These are phyloP conservation scores for Quercus engelmannii DNA, from an alignment of 306 rosid species.

Conservation along the genomic window DNA sequence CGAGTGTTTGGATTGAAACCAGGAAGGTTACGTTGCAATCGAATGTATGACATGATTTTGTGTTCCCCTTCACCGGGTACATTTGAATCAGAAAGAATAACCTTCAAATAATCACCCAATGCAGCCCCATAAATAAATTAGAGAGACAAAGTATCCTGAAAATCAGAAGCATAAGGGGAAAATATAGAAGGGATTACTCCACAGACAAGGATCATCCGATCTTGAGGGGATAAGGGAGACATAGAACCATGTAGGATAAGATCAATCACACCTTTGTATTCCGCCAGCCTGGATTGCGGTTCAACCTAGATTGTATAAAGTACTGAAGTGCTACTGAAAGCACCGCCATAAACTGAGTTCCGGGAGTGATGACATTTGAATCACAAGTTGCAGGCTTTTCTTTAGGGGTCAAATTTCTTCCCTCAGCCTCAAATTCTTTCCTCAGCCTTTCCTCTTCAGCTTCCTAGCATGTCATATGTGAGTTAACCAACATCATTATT, in stretches of 20 bases:
- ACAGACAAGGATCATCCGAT: slow-evolving; percentile 32
- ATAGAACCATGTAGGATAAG: slow-evolving; percentile 20
- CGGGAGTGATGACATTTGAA: slow-evolving; percentile 93
- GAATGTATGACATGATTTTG: slow-evolving; percentile 85
- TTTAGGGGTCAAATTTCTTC: slow-evolving; percentile 46
- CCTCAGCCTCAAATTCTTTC: slow-evolving; percentile 68
- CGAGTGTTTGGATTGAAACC: slow-evolving; percentile 87
- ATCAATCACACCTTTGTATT: slow-evolving; percentile 64
- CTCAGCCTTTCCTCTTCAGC: slow-evolving; percentile 87
- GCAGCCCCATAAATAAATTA: slow-evolving; percentile 57
- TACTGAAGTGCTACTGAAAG: slow-evolving; percentile 92
- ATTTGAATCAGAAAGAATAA: slow-evolving; percentile 94
- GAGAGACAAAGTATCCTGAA: slow-evolving; percentile 57
- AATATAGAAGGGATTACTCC: slow-evolving; percentile 48
- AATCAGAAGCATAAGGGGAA: slow-evolving; percentile 39
- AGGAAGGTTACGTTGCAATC: slow-evolving; percentile 69
- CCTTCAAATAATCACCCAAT: slow-evolving; percentile 83
- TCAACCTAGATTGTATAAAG: slow-evolving; percentile 76
- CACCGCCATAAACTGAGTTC: slow-evolving; percentile 87
- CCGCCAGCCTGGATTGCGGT: slow-evolving; percentile 76
- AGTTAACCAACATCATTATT: not conserved
- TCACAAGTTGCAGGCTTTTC: slow-evolving; percentile 77
- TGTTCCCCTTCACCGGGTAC: slow-evolving; percentile 98
- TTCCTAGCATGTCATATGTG: slow-evolving; percentile 50
- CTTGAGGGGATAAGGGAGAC: slow-evolving; percentile 33